Percentiles rank a stretch among this genome's conserved stretches.
phyloP scores from a whole-genome alignment of 2,329 filamentous ascomycete species.

The Pseudogymnoascus sp. region DNA sequence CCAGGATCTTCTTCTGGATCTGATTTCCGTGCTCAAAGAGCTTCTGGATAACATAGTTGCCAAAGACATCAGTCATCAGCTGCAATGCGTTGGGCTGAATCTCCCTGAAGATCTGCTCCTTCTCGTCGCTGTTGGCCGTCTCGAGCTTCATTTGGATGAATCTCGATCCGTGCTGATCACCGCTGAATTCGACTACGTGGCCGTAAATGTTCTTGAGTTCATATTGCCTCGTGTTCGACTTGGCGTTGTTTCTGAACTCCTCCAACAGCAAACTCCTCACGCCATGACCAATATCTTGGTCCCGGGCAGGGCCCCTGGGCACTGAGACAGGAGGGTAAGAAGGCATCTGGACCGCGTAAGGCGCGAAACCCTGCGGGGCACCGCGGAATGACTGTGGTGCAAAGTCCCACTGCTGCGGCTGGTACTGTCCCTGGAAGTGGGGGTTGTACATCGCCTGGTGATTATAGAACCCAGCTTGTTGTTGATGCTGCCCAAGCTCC shows the following conservation, averaged over 20 bases:
- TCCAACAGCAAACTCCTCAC: constrained; percentile 66
- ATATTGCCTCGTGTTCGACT: constrained; percentile 61
- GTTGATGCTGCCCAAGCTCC: constrained; percentile 20
- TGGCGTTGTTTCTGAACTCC: constrained; percentile 69
- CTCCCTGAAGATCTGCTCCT: constrained; percentile 81
- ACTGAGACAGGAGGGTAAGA: constrained; percentile 19
- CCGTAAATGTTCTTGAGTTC: constrained; percentile 85
- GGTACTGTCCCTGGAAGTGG: constrained; percentile 32
- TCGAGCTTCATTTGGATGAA: constrained; percentile 93
- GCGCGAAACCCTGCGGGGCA: constrained; percentile 23
- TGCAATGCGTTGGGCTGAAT: constrained; percentile 77
- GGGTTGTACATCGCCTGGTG: constrained; percentile 29
- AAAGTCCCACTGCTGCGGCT: constrained; percentile 32
- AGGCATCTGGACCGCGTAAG: constrained; percentile 26
- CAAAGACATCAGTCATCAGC: constrained; percentile 93
- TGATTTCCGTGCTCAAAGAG: constrained; percentile 95
- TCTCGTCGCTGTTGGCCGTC: constrained; percentile 90
- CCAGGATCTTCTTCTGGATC: constrained; percentile 80
- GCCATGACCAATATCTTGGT: constrained; percentile 35
- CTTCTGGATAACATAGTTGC: constrained; percentile 97
- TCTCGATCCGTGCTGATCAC: constrained; percentile 89
- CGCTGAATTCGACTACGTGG: constrained; percentile 87
- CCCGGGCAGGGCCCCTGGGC: constrained; percentile 25
- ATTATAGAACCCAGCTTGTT: constrained; percentile 24
- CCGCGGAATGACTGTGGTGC: constrained; percentile 28